Evolutionary conservation across 2,329 filamentous ascomycete species (phyloP).

Genomic region (Plectosphaerella cucumerina): DNA sequence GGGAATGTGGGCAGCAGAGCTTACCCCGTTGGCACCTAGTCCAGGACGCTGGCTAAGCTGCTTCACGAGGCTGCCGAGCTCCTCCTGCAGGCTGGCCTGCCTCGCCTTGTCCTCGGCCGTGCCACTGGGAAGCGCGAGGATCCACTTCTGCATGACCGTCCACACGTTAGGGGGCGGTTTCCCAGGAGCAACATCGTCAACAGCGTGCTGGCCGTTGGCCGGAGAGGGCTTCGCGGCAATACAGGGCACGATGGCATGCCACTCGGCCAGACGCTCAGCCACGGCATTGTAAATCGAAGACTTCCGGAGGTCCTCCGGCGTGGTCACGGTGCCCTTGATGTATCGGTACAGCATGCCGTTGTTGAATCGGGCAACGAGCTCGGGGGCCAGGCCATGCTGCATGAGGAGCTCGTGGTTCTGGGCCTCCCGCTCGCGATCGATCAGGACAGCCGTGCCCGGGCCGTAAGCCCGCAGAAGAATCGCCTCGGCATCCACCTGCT

Average conservation of each 20-base stretch:
- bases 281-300: constrained; percentile 77
- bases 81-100: constrained; percentile 65
- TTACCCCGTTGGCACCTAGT: constrained; percentile 69
- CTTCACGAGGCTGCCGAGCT: constrained; percentile 65
- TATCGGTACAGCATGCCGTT: constrained; percentile 96
- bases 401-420: constrained; percentile 84
- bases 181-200: constrained; percentile 53
- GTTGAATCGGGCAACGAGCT: constrained; percentile 84
- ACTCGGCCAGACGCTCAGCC: constrained; percentile 80
- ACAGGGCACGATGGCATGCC: constrained; percentile 75
- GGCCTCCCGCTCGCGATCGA: constrained; percentile 84
- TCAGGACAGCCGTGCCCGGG: constrained; percentile 88
- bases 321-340: constrained; percentile 75
- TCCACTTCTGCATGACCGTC: constrained; percentile 97
- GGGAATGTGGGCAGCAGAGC: constrained; percentile 22
- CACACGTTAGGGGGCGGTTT: constrained; percentile 83
- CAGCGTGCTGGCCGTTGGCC: constrained; percentile 29
- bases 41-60: constrained; percentile 74
- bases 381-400: constrained; percentile 75
- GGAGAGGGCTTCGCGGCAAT: constrained; percentile 30
- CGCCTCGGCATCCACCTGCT: constrained; percentile 78
- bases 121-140: constrained; percentile 71
- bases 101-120: constrained; percentile 66
- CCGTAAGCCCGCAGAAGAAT: constrained; percentile 91
- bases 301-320: constrained; percentile 73